Base-by-base conservation (phyloP, 148 eudicot genomes). In the Fagopyrum homotropicum region DNA sequence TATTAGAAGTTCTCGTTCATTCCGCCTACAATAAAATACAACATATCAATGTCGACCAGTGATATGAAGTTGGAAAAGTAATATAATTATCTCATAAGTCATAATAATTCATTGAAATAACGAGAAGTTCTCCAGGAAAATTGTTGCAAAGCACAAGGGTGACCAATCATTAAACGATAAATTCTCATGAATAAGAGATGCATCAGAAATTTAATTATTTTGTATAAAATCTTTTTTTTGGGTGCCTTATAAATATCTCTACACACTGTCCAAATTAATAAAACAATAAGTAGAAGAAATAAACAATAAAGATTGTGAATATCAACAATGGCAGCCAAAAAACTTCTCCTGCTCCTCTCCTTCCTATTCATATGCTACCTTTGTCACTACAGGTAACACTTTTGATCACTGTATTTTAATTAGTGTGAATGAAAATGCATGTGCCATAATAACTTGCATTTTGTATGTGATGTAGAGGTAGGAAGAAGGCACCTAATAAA, bases 291-390 rank as follows among this genome's bases (percentile, higher is more conserved):
- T n/a, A n/a, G 26, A 22, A 22, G 26, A 22, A 22, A 22, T 22
- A 22, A 22, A 22, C 26, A 22, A 22, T 22, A 22, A 22, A 22
- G 26, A 22, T 22, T 22, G 26, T 22, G 26, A 22, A 22, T 22
- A 22, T 22, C 26, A 22, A 22, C 26, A 22, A 66, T 66, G 71
- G 17, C 71, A 19, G 5, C 47, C 47, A 14, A 0, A 45, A 66
- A 66, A 46, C 47, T 40, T 66, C 47, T 66, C 9, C 45, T 66
- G 15, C 17, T 66, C 71, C n/a, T 43, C 71, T 40, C 71, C 71
- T 15, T 66, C 71, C 71, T 66, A 14, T 4, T 66, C 71, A 66
- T 66, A 22, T 40, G 71, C 71, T 40, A 66, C 19, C 71, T 17
- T 7, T 66, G 71, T 66, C 17, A 40, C 9, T 4, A 45, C 17